Evolutionary conservation across 495 filamentous ascomycete genomes (phyloP).

Genomic region (Sabuloglossum arenarium): DNA sequence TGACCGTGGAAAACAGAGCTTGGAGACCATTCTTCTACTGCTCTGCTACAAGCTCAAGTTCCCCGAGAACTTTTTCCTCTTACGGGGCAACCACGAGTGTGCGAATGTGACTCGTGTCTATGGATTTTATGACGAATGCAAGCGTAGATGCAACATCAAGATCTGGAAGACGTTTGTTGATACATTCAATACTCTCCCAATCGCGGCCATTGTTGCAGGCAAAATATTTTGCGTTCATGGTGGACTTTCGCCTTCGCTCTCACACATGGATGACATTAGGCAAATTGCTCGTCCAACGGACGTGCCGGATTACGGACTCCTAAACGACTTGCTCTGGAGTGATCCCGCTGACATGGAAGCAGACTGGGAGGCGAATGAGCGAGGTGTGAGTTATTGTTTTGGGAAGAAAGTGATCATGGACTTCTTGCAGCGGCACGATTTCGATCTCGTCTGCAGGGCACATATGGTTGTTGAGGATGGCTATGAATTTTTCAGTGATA

Average conservation of each 20-base stretch:
- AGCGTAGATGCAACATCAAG: conserved; percentile 92
- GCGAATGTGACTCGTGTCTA: conserved; percentile 97
- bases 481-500: conserved; percentile 96
- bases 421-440: conserved; percentile 86
- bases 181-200: conserved; percentile 90
- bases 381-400: conserved; percentile 96
- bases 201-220: conserved; percentile 86
- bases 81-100: conserved; percentile 95
- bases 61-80: conserved; percentile 95
- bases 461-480: conserved; percentile 99
- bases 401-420: conserved; percentile 97
- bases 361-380: conserved; percentile 95
- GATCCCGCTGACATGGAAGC: conserved; percentile 95
- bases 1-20: conserved; percentile 88
- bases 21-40: conserved; percentile 90
- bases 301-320: conserved; percentile 88
- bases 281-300: conserved; percentile 91
- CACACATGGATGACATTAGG: conserved; percentile 96
- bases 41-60: conserved; percentile 98
- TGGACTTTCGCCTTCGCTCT: conserved; percentile 75
- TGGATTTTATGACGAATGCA: conserved; percentile 99
- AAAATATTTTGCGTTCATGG: conserved; percentile 99
- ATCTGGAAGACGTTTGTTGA: conserved; percentile 98
- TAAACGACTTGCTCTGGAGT: conserved; percentile 95
- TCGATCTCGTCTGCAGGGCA: conserved; percentile 88